Evolutionary conservation across 257 asterid genomes (phyloP), one percentile per base, ranked within the genome.

Genomic region (Nicotiana obtusifolia): DNA sequence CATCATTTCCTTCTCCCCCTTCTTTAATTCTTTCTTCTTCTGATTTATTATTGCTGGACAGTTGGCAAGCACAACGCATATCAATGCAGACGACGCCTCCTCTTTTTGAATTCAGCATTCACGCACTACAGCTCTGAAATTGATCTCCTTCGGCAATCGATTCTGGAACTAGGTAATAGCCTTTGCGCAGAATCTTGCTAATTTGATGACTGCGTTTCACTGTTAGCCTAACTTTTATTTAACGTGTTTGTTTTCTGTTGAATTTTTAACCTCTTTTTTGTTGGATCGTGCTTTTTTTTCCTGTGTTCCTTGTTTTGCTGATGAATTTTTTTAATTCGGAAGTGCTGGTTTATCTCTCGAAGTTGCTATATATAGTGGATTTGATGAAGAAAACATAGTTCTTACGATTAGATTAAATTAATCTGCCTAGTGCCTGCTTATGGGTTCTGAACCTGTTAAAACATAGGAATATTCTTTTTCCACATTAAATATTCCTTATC

Each of bases 301-400:
- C 2, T 7, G 73, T 8, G 20, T 33, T 66, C 49, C 24, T 33
- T 56, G 10, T 56, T 17, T 56, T 56, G 24, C 22, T 54, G 60
- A 54, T 16, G 3, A 54, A 1, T 9, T 67, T 67, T n/a, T 20
- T 56, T 37, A 37, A 41, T 41, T 20, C 9, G 35, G 35, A 20
- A 41, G 33, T 71, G 78, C 35, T 71, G 22, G 59, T 41, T 71
- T 3, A 71, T 71, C 7, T 71, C 59, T 10, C 31, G 33, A 20
- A 69, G 78, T 41, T 69, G n/a, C 20, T 69, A n/a, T 69, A 41
- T 69, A n/a, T 69, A 69, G 78, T 69, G n/a, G 78, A 41, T 2
- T 2, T 15, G 22, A 69, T 69, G 19, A 41, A 37, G n/a, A 68
- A 35, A 7, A 1, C 41, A 6, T 35, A 37, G 47, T 41, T 41